These are phyloP conservation scores for Tilletia caries DNA, from an alignment of 1,284 basidiomycete genomes.

Conservation along the genomic window DNA sequence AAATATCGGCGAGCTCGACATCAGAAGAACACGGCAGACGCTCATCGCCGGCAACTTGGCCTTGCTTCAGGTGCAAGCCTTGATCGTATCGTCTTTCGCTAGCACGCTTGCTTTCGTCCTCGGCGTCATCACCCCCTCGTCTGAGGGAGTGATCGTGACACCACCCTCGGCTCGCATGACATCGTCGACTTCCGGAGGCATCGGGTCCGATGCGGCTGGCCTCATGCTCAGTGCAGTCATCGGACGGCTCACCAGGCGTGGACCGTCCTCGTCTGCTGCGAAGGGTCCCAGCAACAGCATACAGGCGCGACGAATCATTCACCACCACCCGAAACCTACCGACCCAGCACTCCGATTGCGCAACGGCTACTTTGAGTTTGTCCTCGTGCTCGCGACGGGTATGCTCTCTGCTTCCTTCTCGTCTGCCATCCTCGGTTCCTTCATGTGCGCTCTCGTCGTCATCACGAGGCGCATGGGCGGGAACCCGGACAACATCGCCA, in stretches of 20 bases:
- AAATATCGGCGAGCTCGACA: conserved; percentile 82
- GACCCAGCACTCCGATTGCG: conserved; percentile 46
- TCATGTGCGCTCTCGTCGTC: conserved; percentile 85
- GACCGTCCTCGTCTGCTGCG: background rate
- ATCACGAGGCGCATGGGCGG: conserved; percentile 70
- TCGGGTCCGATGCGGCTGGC: background rate
- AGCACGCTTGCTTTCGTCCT: conserved; percentile 74
- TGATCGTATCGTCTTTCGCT: conserved; percentile 81
- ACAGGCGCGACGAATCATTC: conserved; percentile 40
- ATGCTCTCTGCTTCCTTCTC: conserved; percentile 83
- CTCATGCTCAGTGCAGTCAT: background rate
- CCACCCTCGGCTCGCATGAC: background rate
- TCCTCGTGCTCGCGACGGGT: conserved; percentile 80
- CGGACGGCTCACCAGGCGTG: background rate
- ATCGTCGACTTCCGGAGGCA: background rate
- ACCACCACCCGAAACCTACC: conserved; percentile 43
- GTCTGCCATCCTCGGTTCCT: conserved; percentile 76
- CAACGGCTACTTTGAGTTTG: conserved; percentile 60
- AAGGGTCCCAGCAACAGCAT: background rate
- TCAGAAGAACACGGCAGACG: conserved; percentile 63
- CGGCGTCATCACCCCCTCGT: conserved; percentile 58
- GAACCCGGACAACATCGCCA: conserved; percentile 94
- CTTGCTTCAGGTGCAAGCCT: conserved; percentile 86
- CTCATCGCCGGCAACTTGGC: conserved; percentile 80
- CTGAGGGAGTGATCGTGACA: background rate